Evolutionary conservation across 331 rosid species (phyloP).

Genomic region (Acacia concinna): DNA sequence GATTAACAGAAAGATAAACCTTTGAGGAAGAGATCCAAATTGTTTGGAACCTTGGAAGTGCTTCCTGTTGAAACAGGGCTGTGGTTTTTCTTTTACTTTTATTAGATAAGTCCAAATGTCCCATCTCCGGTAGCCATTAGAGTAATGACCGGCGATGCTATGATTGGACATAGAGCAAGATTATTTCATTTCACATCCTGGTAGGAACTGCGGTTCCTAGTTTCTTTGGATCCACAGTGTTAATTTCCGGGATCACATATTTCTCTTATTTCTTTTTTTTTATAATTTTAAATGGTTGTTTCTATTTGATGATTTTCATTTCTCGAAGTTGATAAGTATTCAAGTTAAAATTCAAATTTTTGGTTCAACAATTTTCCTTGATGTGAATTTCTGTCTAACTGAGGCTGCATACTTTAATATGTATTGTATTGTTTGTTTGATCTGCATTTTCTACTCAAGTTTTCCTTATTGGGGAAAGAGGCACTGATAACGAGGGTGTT

Average conservation of each 20-base stretch:
- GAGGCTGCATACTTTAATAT: slow-evolving; percentile 49
- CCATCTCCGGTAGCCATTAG: background rate
- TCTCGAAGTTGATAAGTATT: slow-evolving; percentile 3
- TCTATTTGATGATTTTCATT: background rate
- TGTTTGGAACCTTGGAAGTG: background rate
- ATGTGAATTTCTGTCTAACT: slow-evolving; percentile 56
- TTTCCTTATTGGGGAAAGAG: background rate
- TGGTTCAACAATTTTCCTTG: slow-evolving; percentile 51
- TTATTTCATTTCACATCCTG: background rate
- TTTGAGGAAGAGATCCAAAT: background rate
- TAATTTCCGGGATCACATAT: background rate
- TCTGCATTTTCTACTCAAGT: background rate
- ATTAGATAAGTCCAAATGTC: background rate
- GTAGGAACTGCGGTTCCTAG: background rate
- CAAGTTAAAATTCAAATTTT: slow-evolving; percentile 60
- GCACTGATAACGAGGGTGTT: background rate
- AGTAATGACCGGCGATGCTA: background rate
- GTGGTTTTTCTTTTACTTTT: background rate
- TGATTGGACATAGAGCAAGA: background rate
- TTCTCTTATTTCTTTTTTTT: background rate
- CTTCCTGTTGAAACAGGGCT: background rate
- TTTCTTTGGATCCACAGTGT: background rate
- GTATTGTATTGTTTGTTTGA: background rate
- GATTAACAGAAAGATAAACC: background rate
- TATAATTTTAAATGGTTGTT: background rate